These are phyloP conservation scores for Kwoniella shandongensis DNA, from an alignment of 768 basidiomycete species.

Conservation along the genomic window DNA sequence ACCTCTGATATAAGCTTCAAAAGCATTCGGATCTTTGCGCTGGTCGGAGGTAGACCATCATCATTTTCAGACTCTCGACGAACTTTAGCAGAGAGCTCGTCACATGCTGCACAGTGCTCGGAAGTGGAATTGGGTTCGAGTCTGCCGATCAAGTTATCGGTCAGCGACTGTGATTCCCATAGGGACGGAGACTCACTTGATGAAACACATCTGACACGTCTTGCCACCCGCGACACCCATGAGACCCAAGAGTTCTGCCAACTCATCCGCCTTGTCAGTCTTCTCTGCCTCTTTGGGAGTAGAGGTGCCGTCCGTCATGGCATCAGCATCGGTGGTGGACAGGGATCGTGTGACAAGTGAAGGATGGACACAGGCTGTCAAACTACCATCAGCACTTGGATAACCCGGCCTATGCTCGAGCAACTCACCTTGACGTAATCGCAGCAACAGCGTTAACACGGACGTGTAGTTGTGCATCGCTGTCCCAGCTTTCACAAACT, in stretches of 20 bases:
- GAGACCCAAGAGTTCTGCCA: conserved; percentile 70
- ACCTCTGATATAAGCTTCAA: conserved; percentile 70
- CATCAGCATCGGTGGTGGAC: conserved; percentile 65
- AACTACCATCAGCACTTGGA: background rate
- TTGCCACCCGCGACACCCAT: conserved; percentile 63
- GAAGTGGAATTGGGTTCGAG: conserved; percentile 51
- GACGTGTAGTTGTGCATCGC: conserved; percentile 54
- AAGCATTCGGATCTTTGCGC: conserved; percentile 84
- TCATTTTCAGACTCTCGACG: conserved; percentile 53
- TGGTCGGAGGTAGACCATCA: conserved; percentile 64
- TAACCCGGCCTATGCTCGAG: background rate
- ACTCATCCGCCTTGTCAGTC: conserved; percentile 65
- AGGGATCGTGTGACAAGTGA: conserved; percentile 69
- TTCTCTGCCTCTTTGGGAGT: conserved; percentile 59
- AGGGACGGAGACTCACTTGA: conserved; percentile 58
- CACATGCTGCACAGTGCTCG: conserved; percentile 64
- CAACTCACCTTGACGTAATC: conserved; percentile 79
- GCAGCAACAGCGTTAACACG: conserved; percentile 58
- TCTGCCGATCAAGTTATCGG: conserved; percentile 12
- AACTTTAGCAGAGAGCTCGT: conserved; percentile 59
- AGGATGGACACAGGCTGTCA: conserved; percentile 84
- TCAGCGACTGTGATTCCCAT: conserved; percentile 3
- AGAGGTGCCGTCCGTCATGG: conserved; percentile 64
- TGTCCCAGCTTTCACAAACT: conserved; percentile 49
- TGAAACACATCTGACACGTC: conserved; percentile 78